Base-by-base conservation (phyloP, 1,139 yeast genomes). In the Yamadazyma jaroonii region DNA sequence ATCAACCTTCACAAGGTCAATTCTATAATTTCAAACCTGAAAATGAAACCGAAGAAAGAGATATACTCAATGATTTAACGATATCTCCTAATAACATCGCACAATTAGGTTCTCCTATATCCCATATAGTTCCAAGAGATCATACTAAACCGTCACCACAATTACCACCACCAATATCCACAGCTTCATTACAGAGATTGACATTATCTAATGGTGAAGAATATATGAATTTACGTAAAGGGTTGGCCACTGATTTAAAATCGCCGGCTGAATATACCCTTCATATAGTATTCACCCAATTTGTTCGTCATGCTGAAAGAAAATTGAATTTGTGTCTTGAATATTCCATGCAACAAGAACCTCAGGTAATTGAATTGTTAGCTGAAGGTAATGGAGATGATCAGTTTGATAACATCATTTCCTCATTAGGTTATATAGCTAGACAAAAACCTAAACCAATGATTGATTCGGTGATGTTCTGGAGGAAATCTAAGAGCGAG, bases 401-500 rank as follows among this genome's bases (percentile, higher is more conserved):
- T 0, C 79, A 77, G 22, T 90, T 92, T 56, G 98, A 92, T 60
- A 80, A 84, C 50, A 84, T 89, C 39, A 79, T 94, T 21, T 79
- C 80, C 9, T 84, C 96, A 0, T 67, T 92, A 43, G 98, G 98
- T 2, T 88, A 86, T 56, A 86, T 92, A 29, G 95, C 98, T 1
- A 73, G 89, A 41, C 73, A 84, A 26, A 87, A 89, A 49, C 97
- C 97, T 0, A 90, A 89, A 53, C 96, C 97, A 0, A 97, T 94
- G 3, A 90, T 94, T 32, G 98, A 94, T 57, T 87, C 96, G 15
- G 96, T 92, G 42, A 90, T 94, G 97, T 90, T 86, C 55, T 92
- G 99, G 99, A 74, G 98, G 42, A 88, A 90, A 57, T 79, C 94
- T 4, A 71, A 92, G 57, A 81, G 94, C 22, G 97, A 90, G 49